These are phyloP conservation scores for Millerozyma acaciae DNA, from an alignment of 805 yeast species.

Conservation along the genomic window DNA sequence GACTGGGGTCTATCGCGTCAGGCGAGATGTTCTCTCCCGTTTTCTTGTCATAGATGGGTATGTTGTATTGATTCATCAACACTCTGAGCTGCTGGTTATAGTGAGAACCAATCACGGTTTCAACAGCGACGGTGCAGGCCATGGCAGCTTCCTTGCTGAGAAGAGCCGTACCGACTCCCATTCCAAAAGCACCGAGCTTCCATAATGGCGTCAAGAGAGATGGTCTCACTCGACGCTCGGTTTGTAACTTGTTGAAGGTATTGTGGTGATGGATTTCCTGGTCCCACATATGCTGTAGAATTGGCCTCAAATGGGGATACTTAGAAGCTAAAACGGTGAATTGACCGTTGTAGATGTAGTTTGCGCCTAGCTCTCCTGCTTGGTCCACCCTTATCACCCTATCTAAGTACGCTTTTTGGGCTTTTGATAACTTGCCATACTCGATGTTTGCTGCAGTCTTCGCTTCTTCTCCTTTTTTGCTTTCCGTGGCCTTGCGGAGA, in stretches of 20 bases:
- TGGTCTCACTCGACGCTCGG: slow-evolving; percentile 80
- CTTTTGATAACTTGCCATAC: slow-evolving; percentile 40
- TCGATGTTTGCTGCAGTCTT: slow-evolving; percentile 13
- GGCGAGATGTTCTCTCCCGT: slow-evolving; percentile 26
- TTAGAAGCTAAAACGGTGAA: slow-evolving; percentile 66
- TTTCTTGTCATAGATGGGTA: slow-evolving; percentile 34
- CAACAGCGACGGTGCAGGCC: slow-evolving; percentile 99
- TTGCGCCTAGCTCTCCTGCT: slow-evolving; percentile 97
- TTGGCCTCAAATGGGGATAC: slow-evolving; percentile 71
- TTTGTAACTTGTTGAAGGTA: slow-evolving; percentile 77
- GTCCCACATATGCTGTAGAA: slow-evolving; percentile 95
- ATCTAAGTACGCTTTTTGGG: slow-evolving; percentile 69
- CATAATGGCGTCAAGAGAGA: slow-evolving; percentile 88
- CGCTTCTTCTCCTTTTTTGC: neutral
- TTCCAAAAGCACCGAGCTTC: slow-evolving; percentile 83
- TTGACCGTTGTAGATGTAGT: slow-evolving; percentile 90
- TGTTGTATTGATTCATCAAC: slow-evolving; percentile 61
- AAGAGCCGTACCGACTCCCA: slow-evolving; percentile 85
- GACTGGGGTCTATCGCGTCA: slow-evolving; percentile 19
- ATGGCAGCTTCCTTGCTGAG: slow-evolving; percentile 94
- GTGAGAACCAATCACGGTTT: slow-evolving; percentile 95
- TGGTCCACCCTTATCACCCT: slow-evolving; percentile 88
- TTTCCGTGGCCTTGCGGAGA: no score
- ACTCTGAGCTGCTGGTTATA: slow-evolving; percentile 86
- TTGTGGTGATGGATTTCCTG: slow-evolving; percentile 90